Evolutionary conservation across 2,329 filamentous ascomycete genomes (phyloP).

Genomic region (Sphaerostilbella broomeana): DNA sequence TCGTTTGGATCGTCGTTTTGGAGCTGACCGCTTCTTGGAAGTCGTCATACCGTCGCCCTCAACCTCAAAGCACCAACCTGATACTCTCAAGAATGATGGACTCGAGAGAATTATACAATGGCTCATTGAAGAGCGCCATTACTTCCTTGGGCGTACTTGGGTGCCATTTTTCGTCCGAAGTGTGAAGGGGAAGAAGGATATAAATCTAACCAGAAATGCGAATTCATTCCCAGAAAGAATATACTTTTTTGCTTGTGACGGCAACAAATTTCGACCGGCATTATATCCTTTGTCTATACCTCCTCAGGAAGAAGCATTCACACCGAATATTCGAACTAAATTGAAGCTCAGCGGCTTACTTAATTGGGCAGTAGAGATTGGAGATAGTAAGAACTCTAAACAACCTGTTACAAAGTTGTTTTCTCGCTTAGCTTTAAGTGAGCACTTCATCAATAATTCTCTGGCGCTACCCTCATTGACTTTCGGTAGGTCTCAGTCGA

Average conservation of each 20-base stretch:
- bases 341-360: constrained; percentile 38
- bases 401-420: constrained; percentile 52
- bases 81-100: constrained; percentile 26
- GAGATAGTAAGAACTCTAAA: constrained; percentile 31
- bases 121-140: constrained; percentile 28
- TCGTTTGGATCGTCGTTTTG: constrained; percentile 49
- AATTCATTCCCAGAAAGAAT: constrained; percentile 27
- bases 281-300: constrained; percentile 15
- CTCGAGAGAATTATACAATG: constrained; percentile 26
- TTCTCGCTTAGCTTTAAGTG: constrained; percentile 50
- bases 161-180: constrained; percentile 39
- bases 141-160: constrained; percentile 43
- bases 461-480: constrained; percentile 1
- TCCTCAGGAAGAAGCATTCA: constrained; percentile 19
- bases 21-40: constrained; percentile 53
- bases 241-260: constrained; percentile 50
- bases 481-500: constrained; percentile 43
- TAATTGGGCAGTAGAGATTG: constrained; percentile 45
- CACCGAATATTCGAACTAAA: constrained; percentile 21
- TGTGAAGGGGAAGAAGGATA: constrained; percentile 32
- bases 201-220: constrained; percentile 23
- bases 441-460: constrained; percentile 4
- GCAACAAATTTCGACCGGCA: constrained; percentile 32
- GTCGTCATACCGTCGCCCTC: constrained; percentile 41
- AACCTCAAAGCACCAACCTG: constrained; percentile 23